Percentiles rank a stretch among this genome's conserved stretches.
Conservation (phyloP, 2,329 filamentous ascomycete species). For the Colletotrichum sp. region DNA sequence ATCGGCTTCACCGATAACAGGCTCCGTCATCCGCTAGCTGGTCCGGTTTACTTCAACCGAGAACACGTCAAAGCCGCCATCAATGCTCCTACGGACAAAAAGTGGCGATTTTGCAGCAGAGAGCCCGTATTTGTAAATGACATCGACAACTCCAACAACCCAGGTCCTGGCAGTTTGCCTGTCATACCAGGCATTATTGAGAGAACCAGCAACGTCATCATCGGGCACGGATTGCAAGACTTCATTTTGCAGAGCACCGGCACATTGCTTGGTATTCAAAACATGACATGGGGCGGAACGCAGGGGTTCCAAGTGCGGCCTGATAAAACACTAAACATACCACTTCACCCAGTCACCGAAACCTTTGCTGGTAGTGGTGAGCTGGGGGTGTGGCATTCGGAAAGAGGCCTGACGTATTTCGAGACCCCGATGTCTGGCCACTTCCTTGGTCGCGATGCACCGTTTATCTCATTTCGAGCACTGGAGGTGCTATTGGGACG, state of each 20-base stretch:
- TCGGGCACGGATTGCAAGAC: constrained; percentile 74
- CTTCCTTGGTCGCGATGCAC: constrained; percentile 71
- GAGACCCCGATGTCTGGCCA: constrained; percentile 69
- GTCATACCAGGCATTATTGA: constrained; percentile 76
- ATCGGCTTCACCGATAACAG: constrained; percentile 70
- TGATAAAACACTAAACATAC: constrained; percentile 68
- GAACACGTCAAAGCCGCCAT: constrained; percentile 71
- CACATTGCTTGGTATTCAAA: constrained; percentile 74
- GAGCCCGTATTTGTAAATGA: constrained; percentile 42
- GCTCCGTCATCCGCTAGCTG: constrained; percentile 66
- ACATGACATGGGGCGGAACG: constrained; percentile 78
- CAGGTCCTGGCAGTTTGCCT: background rate
- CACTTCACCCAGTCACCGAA: constrained; percentile 47
- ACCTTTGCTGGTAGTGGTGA: constrained; percentile 62
- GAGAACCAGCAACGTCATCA: constrained; percentile 71
- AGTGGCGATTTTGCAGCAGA: constrained; percentile 46
- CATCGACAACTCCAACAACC: constrained; percentile 35
- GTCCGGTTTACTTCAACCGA: constrained; percentile 72
- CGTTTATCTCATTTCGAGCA: constrained; percentile 70
- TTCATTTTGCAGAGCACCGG: constrained; percentile 71
- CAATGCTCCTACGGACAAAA: constrained; percentile 56
- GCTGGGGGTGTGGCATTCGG: constrained; percentile 71
- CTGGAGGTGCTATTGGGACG: constrained; percentile 77
- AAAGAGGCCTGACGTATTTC: constrained; percentile 76
- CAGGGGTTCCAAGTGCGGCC: constrained; percentile 71